Base-by-base conservation (phyloP, 148 eudicot species). In the Cornus suecica region DNA sequence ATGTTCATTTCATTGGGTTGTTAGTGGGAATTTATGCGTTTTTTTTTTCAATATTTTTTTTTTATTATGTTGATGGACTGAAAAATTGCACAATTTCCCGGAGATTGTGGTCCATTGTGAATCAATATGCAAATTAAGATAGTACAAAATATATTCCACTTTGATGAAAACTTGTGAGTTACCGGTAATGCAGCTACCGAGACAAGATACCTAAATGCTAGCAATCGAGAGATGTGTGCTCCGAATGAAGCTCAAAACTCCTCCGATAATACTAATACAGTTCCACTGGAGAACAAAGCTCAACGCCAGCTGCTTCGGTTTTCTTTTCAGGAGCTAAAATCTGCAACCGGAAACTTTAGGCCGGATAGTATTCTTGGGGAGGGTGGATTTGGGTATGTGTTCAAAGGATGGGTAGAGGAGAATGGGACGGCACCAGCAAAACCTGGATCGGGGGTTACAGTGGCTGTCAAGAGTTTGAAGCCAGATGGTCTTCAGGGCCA, bases 301-400 rank as follows among this genome's bases (percentile, higher is more conserved):
- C 86, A 83, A 6, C 80, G 77, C 69, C 92, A 88, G 82, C 84
- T 92, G 68, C 96, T 95, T 32, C 85, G 86, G 69, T 92, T 95
- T 76, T 84, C 77, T 37, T 91, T 79, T 52, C 99, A 95, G 66
- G 97, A 92, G 81, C 84, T 95, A 23, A 94, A 91, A 83, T 89
- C 99, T 5, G 97, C 97, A 0, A 95, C 99, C 0, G 99, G 99
- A 3, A 95, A 92, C 83, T 92, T 95, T 76, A 89, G 99, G 75
- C 99, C 99, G 0, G 99, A 92, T 72, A 95, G 99, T 78, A 95
- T 95, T 42, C 92, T 95, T 34, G 99, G 99, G 74, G 99, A 95
- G 70, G 99, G 99, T 42, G 99, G 99, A 4, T 95, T 95, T 30
- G 99, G 99, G 60, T 95, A 76, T 72, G 99, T 95, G 0, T 95